phyloP scores from a whole-genome alignment of 139 green algal species.

The Chlorella sp. region DNA sequence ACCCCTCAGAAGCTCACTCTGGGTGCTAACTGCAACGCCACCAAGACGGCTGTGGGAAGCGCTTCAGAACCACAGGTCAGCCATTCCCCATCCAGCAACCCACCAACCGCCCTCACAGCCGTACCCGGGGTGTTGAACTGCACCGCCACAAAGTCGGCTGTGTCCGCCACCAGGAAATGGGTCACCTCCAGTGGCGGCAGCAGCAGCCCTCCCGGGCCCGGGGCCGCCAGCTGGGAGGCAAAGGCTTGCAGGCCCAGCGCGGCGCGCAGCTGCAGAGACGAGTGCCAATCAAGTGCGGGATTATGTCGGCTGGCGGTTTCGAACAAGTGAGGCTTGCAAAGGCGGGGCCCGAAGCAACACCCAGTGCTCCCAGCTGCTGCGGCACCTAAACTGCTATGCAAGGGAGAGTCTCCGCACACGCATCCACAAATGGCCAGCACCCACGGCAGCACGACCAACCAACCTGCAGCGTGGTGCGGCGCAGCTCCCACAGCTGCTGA shows the following conservation, averaged over 20 bases:
- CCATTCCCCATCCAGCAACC: too few species aligned
- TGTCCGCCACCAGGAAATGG: slow-evolving; percentile 6
- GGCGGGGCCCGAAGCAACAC: too few species aligned
- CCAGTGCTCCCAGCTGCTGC: too few species aligned
- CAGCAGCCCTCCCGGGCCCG: not conserved
- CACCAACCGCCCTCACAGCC: not conserved
- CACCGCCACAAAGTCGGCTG: slow-evolving; percentile 10
- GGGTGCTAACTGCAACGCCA: too few species aligned
- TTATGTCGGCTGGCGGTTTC: not conserved
- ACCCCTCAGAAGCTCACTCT: too few species aligned
- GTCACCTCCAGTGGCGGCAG: slow-evolving; percentile 5
- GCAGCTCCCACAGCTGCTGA: slow-evolving; percentile 34
- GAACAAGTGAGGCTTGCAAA: too few species aligned
- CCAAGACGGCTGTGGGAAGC: too few species aligned
- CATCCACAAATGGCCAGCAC: not conserved
- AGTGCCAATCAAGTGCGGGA: too few species aligned
- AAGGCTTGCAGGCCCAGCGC: slow-evolving; percentile 31
- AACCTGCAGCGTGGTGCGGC: slow-evolving; percentile 11
- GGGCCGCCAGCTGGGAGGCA: not conserved
- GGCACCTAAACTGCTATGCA: too few species aligned
- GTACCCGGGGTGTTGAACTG: slow-evolving; percentile 14
- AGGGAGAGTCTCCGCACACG: too few species aligned
- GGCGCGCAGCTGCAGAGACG: slow-evolving; percentile 5
- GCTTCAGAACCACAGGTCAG: too few species aligned
- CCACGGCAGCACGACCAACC: too few species aligned